A percentile compares a stretch with the other conserved stretches of the same genome.
Evolutionary conservation across 306 rosid species (phyloP).

Genomic region (Glycine latifolia): DNA sequence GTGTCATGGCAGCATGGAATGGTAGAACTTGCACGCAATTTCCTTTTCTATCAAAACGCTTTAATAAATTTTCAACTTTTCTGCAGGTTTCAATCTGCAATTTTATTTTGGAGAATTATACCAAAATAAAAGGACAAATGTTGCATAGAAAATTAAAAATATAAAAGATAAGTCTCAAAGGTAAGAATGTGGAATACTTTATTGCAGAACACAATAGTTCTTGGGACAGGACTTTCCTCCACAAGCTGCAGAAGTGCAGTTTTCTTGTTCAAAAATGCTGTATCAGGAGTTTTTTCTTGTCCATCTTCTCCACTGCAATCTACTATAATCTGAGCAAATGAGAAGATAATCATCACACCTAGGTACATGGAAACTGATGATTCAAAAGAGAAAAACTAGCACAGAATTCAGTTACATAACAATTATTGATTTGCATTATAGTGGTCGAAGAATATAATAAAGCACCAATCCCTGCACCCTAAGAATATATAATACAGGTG

Average conservation of each 20-base stretch:
- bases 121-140: slow-evolving; percentile 1
- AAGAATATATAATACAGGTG: slow-evolving; percentile 19
- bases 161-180: slow-evolving; percentile 27
- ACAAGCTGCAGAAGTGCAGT: slow-evolving; percentile 86
- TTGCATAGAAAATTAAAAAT: slow-evolving; percentile 2
- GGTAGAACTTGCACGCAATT: slow-evolving; percentile 74
- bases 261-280: slow-evolving; percentile 89
- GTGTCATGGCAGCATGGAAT: slow-evolving; percentile 90
- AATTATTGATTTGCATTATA: slow-evolving; percentile 26
- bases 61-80: slow-evolving; percentile 86
- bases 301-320: slow-evolving; percentile 92
- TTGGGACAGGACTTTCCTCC: slow-evolving; percentile 75
- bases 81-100: slow-evolving; percentile 94
- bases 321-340: slow-evolving; percentile 68
- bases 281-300: slow-evolving; percentile 76
- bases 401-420: slow-evolving; percentile 21
- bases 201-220: slow-evolving; percentile 90
- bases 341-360: slow-evolving; percentile 33
- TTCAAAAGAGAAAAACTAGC: slow-evolving; percentile 6
- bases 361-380: slow-evolving; percentile 31
- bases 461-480: slow-evolving; percentile 29
- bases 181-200: slow-evolving; percentile 60
- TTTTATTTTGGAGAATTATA: slow-evolving; percentile 36
- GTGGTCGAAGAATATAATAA: slow-evolving; percentile 1
- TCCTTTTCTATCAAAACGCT: slow-evolving; percentile 80